Evolutionary conservation across 129 eudicot genomes (phyloP).

Genomic region (Cynara cardunculus): DNA sequence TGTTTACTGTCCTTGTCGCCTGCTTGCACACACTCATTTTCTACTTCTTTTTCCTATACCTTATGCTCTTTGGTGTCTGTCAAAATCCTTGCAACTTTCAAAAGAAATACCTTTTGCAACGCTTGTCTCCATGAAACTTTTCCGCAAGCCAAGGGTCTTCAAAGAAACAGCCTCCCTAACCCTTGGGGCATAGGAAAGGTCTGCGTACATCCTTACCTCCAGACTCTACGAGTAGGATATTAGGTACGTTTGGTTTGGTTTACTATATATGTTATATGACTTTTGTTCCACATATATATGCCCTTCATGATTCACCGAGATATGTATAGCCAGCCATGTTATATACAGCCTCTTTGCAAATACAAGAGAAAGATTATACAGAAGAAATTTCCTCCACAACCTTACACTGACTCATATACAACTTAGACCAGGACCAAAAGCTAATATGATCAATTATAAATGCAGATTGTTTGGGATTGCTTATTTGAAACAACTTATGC

Average conservation of each 20-base stretch:
- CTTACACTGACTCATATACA: neutral
- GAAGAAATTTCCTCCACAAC: neutral
- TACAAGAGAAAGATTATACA: neutral
- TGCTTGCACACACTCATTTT: no score
- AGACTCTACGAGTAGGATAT: neutral
- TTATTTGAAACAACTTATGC: no score
- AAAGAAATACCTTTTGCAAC: neutral
- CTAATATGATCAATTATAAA: neutral
- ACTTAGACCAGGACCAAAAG: neutral
- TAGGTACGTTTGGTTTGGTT: neutral
- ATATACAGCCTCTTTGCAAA: neutral
- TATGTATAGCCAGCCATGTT: neutral
- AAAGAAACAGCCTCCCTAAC: neutral
- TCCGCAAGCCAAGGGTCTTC: neutral
- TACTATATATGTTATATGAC: neutral
- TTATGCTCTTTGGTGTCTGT: neutral
- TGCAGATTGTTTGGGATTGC: no score
- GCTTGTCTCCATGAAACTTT: neutral
- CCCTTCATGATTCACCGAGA: neutral
- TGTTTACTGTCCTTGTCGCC: no score
- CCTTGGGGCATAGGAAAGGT: neutral
- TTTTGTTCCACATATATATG: neutral
- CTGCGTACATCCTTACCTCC: neutral
- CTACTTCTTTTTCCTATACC: neutral
- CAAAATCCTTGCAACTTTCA: no score